These are phyloP conservation scores for Blastomyces gilchristii DNA, from an alignment of 2,329 filamentous ascomycete genomes.

Conservation along the genomic window DNA sequence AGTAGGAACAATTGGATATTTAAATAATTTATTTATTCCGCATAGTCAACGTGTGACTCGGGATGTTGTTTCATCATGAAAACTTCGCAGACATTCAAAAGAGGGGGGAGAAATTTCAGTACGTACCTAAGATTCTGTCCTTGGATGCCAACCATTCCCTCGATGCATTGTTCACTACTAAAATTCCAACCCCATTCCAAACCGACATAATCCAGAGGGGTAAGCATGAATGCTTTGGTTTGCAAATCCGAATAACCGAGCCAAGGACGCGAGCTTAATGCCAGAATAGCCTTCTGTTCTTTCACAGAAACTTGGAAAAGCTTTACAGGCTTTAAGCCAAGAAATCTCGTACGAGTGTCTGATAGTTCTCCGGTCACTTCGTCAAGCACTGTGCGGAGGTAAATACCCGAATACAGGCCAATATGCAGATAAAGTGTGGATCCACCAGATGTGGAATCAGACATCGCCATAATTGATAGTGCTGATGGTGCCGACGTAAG, in stretches of 20 bases:
- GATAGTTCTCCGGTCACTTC: conserved; percentile 92
- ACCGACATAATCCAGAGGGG: conserved; percentile 76
- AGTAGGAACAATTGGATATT: conserved; percentile 95
- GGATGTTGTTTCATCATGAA: conserved; percentile 52
- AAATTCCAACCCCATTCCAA: conserved; percentile 96
- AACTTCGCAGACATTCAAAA: conserved; percentile 11
- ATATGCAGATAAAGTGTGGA: conserved; percentile 91
- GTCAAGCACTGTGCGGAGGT: conserved; percentile 87
- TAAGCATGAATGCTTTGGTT: conserved; percentile 81
- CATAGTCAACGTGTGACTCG: conserved; percentile 29
- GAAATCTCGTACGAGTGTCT: conserved; percentile 86
- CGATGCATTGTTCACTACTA: conserved; percentile 83
- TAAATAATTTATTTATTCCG: conserved; percentile 36
- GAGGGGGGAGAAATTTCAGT: conserved; percentile 14
- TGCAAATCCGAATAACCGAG: conserved; percentile 84
- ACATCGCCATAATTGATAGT: conserved; percentile 87
- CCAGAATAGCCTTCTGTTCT: conserved; percentile 73
- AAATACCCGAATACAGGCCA: conserved; percentile 88
- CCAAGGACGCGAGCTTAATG: conserved; percentile 89
- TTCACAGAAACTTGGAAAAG: conserved; percentile 87
- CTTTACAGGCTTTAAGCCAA: conserved; percentile 81
- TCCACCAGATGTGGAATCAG: conserved; percentile 80
- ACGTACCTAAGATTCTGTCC: conserved; percentile 75
- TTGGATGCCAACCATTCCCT: conserved; percentile 90
- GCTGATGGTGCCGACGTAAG: conserved; percentile 82